A percentile compares a stretch with the other conserved stretches of the same genome.
These are phyloP conservation scores for Xylaria flabelliformis DNA, from an alignment of 495 filamentous ascomycete genomes.

Conservation along the genomic window DNA sequence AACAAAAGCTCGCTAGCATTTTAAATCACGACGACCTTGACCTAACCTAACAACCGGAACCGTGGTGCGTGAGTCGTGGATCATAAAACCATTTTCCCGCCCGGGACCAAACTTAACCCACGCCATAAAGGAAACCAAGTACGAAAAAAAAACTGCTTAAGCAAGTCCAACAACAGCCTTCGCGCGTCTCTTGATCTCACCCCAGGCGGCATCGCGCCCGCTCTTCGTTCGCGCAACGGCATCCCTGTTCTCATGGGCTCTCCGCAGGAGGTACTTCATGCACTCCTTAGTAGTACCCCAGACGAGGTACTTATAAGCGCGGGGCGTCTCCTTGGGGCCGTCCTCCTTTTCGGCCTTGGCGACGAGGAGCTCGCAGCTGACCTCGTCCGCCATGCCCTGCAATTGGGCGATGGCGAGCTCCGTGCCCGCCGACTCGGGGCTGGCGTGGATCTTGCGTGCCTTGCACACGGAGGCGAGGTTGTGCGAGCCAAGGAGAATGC, in stretches of 20 bases:
- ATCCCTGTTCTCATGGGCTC: slow-evolving; percentile 91
- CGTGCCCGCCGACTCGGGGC: slow-evolving; percentile 52
- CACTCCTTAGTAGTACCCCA: slow-evolving; percentile 94
- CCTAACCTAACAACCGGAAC: background rate
- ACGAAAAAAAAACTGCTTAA: slow-evolving; percentile 24
- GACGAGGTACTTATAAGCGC: slow-evolving; percentile 86
- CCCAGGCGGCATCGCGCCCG: slow-evolving; percentile 74
- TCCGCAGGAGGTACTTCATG: slow-evolving; percentile 85
- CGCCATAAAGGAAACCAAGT: background rate
- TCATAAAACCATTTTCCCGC: background rate
- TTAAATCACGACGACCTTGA: background rate
- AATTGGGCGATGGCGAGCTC: slow-evolving; percentile 87
- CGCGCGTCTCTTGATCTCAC: slow-evolving; percentile 70
- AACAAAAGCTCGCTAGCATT: background rate
- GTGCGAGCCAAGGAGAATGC: slow-evolving; percentile 87
- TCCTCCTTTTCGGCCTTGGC: slow-evolving; percentile 44
- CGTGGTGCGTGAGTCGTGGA: slow-evolving; percentile 15
- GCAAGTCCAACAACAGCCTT: slow-evolving; percentile 51
- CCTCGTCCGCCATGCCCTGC: slow-evolving; percentile 96
- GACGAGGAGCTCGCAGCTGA: slow-evolving; percentile 80
- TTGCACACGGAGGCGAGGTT: slow-evolving; percentile 81
- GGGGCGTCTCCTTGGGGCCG: slow-evolving; percentile 41
- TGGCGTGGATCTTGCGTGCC: slow-evolving; percentile 59
- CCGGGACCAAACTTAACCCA: background rate
- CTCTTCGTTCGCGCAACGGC: slow-evolving; percentile 79